Percentiles rank a stretch among this genome's conserved stretches.
Evolutionary conservation across 2,329 filamentous ascomycete genomes (phyloP).

Genomic region (Xylariales sp.): DNA sequence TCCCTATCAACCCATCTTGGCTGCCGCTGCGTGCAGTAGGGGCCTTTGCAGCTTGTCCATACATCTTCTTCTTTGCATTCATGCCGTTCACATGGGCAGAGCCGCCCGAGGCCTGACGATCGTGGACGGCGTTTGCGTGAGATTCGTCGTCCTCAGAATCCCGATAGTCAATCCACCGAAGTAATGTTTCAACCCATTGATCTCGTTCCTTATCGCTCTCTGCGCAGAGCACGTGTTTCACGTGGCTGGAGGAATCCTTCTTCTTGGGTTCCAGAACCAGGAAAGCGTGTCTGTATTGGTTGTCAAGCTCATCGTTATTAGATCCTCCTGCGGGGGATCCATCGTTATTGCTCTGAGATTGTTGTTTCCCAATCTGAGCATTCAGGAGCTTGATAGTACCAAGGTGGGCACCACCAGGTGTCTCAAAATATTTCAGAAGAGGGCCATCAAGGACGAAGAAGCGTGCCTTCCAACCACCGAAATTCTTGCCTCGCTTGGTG

Average conservation of each 20-base stretch:
- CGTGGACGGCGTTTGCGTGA: slow-evolving; percentile 33
- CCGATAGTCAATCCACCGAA: slow-evolving; percentile 80
- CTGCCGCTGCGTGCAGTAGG: slow-evolving; percentile 30
- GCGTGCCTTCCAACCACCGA: slow-evolving; percentile 93
- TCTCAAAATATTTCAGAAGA: slow-evolving; percentile 83
- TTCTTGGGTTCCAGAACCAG: slow-evolving; percentile 92
- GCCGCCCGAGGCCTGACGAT: slow-evolving; percentile 33
- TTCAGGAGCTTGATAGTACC: slow-evolving; percentile 89
- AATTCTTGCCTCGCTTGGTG: slow-evolving; percentile 96
- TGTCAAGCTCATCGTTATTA: slow-evolving; percentile 71
- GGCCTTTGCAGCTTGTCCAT: slow-evolving; percentile 28
- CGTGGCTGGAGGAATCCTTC: slow-evolving; percentile 82
- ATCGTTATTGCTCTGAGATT: slow-evolving; percentile 62
- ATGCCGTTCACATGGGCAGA: slow-evolving; percentile 31
- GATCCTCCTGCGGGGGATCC: slow-evolving; percentile 54
- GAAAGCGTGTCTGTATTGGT: slow-evolving; percentile 95
- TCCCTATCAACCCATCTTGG: slow-evolving; percentile 47
- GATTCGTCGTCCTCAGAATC: slow-evolving; percentile 54
- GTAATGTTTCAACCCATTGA: slow-evolving; percentile 83
- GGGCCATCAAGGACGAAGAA: slow-evolving; percentile 59
- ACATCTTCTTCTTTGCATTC: slow-evolving; percentile 39
- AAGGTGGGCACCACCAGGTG: slow-evolving; percentile 81
- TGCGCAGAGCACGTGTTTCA: slow-evolving; percentile 91
- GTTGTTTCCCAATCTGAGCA: slow-evolving; percentile 94
- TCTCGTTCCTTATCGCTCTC: slow-evolving; percentile 93